Conservation (phyloP, 208 protist genomes). For the Trypanosoma cruzi region DNA sequence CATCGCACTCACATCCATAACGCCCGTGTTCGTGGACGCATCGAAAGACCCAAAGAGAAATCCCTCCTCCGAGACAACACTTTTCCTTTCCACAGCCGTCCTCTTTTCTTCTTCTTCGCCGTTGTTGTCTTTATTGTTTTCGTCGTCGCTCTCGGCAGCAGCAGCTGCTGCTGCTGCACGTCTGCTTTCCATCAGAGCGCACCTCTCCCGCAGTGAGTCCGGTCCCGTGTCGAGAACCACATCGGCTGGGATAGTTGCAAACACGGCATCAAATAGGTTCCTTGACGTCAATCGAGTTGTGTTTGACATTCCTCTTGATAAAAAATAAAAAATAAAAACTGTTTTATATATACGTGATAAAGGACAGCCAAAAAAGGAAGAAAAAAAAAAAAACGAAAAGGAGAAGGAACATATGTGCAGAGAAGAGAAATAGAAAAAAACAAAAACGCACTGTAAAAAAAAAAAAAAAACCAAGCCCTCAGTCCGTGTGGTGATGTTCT, state of each 20-base stretch:
- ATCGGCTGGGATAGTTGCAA: constrained; percentile 60
- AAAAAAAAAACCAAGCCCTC: neutral
- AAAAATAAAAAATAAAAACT: constrained; percentile 10
- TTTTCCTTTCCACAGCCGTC: too few relatives aligned
- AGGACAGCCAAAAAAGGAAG: neutral
- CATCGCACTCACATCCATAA: constrained; percentile 22
- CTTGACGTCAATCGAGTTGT: constrained; percentile 23
- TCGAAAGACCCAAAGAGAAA: neutral
- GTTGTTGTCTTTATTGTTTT: neutral
- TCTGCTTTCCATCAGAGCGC: constrained; percentile 38
- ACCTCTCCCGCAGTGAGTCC: constrained; percentile 48
- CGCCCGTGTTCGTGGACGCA: neutral
- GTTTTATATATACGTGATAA: too few relatives aligned
- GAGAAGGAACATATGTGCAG: too few relatives aligned
- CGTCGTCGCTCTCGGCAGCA: neutral
- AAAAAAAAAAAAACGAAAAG: neutral
- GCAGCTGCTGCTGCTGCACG: constrained; percentile 9
- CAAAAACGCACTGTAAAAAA: too few relatives aligned
- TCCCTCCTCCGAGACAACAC: neutral
- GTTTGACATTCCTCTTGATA: constrained; percentile 22
- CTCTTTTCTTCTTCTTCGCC: neutral
- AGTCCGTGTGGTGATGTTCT: neutral
- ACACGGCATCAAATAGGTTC: constrained; percentile 80
- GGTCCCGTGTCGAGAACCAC: constrained; percentile 61
- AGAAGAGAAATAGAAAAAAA: too few relatives aligned